These are phyloP conservation scores for Boletus coccyginus DNA, from an alignment of 768 basidiomycete species.

Conservation along the genomic window DNA sequence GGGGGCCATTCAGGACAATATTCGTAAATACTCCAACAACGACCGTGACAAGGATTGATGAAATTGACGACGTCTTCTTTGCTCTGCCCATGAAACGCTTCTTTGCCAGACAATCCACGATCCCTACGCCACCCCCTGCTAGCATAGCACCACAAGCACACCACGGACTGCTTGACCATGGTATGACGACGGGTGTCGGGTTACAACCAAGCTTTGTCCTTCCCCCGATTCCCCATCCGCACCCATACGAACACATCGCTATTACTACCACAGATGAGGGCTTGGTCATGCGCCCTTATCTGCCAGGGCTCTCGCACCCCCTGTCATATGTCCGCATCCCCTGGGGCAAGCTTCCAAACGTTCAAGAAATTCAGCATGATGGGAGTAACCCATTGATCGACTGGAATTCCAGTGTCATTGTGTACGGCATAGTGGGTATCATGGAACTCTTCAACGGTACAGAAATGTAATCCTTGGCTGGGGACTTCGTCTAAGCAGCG, in stretches of 20 bases:
- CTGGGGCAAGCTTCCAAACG: conserved; percentile 57
- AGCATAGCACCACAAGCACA: neutral
- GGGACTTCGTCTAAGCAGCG: conserved; percentile 11
- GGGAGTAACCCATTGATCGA: conserved; percentile 37
- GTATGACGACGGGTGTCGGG: conserved; percentile 8
- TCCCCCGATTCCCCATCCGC: conserved; percentile 73
- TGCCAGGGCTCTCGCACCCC: conserved; percentile 27
- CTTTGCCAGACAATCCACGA: conserved; percentile 23
- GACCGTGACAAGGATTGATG: neutral
- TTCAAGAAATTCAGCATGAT: conserved; percentile 48
- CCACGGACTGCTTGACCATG: neutral
- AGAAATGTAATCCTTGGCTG: neutral
- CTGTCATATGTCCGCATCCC: conserved; percentile 44
- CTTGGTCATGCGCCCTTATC: conserved; percentile 63
- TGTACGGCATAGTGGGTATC: conserved; percentile 77
- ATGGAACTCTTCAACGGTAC: conserved; percentile 71
- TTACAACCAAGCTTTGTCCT: conserved; percentile 65
- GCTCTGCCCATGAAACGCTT: conserved; percentile 31
- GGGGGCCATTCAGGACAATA: neutral
- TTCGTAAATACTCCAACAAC: neutral
- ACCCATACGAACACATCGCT: conserved; percentile 67
- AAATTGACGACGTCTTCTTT: neutral
- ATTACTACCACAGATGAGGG: conserved; percentile 57
- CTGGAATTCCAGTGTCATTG: conserved; percentile 56
- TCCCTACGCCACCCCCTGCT: neutral